Base-by-base conservation (phyloP, 495 filamentous ascomycete genomes). In the Halenospora varia region DNA sequence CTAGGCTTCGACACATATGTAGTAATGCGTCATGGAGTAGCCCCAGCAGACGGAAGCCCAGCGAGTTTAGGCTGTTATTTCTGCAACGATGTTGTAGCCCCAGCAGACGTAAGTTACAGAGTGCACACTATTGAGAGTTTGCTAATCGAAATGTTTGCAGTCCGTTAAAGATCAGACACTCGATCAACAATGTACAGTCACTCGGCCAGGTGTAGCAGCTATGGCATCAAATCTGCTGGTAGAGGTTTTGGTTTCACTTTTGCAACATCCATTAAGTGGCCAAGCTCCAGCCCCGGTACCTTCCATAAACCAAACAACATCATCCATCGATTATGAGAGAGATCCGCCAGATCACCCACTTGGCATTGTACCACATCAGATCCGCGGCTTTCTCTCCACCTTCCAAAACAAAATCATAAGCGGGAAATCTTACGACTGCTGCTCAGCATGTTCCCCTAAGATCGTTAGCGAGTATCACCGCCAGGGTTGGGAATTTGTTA, bases 101-200 rank as follows among this genome's bases (percentile, higher is more conserved):
- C 94, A 24, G 88, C 86, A 61, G 92, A 98, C 74, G 92, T 96
- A 78, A 84, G 88, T 79, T 57, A 40, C 13, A n/a, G 42, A 22
- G 41, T 25, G 23, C 24, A 25, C 17, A 48, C 24, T 39, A 53
- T 39, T 40, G 13, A 25, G 18, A n/a, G n/a, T n/a, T n/a, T 46
- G 17, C 3, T 8, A 29, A 20, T 52, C 53, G 55, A 46, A 20
- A 41, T 51, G 26, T 46, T 18, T 22, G 41, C 51, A 62, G 53
- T 96, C 92, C 22, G 76, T 96, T 66, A 93, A 91, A 65, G 90
- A 96, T 65, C 87, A 89, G 66, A 97, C 94, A 1, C 84, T 98
- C 2, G 94, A 98, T 66, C 94, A 97, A 67, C 94, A 98, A 73
- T 98, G 94, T 72, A 98, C 94, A 0, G 94, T 98, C 25, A 97